A percentile compares a stretch with the other conserved stretches of the same genome.
phyloP scores from a whole-genome alignment of 768 basidiomycete genomes.

The Sporobolomyces roseus region DNA sequence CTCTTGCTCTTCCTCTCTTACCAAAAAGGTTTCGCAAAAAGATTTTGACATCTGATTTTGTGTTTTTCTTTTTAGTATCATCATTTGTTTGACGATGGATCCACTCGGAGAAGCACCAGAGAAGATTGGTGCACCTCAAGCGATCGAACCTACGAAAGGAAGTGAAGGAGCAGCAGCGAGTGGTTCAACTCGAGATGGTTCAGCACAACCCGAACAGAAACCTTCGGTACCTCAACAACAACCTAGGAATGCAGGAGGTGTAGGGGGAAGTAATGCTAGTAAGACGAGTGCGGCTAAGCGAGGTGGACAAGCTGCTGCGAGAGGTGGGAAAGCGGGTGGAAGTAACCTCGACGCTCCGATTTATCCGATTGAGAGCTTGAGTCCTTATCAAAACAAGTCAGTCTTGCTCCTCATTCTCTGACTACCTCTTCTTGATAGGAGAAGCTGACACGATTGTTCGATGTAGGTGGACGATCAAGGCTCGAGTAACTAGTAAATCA shows the following conservation, averaged over 20 bases:
- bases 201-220: slow-evolving; percentile 34
- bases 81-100: slow-evolving; percentile 70
- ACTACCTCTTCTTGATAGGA: background rate
- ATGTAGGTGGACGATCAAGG: slow-evolving; percentile 84
- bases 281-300: slow-evolving; percentile 32
- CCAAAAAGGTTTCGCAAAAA: no score
- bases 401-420: slow-evolving; percentile 14
- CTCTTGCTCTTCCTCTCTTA: no score
- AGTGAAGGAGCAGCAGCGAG: no score
- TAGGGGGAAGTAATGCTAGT: slow-evolving; percentile 44
- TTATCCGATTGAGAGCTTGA: slow-evolving; percentile 87
- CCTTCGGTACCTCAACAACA: slow-evolving; percentile 7
- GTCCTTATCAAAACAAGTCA: slow-evolving; percentile 88
- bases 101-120: slow-evolving; percentile 57
- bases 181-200: slow-evolving; percentile 47
- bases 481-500: slow-evolving; percentile 79
- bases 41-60: no score
- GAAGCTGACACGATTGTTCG: background rate
- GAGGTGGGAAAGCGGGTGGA: slow-evolving; percentile 11
- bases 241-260: background rate
- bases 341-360: slow-evolving; percentile 49
- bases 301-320: slow-evolving; percentile 3
- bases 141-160: slow-evolving; percentile 46
- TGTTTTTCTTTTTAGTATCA: no score
- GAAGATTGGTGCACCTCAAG: slow-evolving; percentile 69